Evolutionary conservation across 75 land plant species (phyloP), one percentile per base, ranked within the genome.

Genomic region (Picea glauca): DNA sequence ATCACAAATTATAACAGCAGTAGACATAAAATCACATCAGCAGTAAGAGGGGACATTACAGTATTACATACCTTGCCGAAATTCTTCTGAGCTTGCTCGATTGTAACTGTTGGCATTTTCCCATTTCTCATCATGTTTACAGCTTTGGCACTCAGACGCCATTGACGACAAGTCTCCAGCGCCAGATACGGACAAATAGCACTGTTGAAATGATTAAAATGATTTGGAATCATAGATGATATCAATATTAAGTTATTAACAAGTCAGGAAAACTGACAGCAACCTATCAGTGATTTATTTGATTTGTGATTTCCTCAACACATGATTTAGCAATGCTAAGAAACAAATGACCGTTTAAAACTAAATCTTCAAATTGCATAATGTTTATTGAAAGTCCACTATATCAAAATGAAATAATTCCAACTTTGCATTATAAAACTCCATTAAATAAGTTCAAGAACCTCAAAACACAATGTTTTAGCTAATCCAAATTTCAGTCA

Each of bases 111-210:
- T 61, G 98, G 99, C 90, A 97, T 90, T 83, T 95, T 97, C 76
- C 99, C 98, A 82, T 86, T 97, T 40, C 89, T 87, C 92, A 97
- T 97, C 83, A 97, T 79, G 75, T 86, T 89, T 26, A 94, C 92
- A 75, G 99, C 90, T 86, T 91, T 97, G 14, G 58, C 88, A 82
- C 99, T 97, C 75, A 95, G 77, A 11, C 98, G 89, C 99, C 99
- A 97, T 40, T 95, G 99, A 12, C 98, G 90, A 76, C 95, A 97
- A 17, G 98, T 97, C 78, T 97, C 99, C 58, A 97, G 72, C 61
- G 99, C 99, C 86, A 97, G 80, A 82, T 97, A 91, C 57, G 98
- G 99, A 79, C 99, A 97, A 31, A 94, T 77, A 62, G 98, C 99
- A 91, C 99, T 97, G n/a, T n/a, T n/a, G n/a, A n/a, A n/a, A n/a